Evolutionary conservation across 305 asterid genomes (phyloP).

Genomic region (Rubia tinctorum): DNA sequence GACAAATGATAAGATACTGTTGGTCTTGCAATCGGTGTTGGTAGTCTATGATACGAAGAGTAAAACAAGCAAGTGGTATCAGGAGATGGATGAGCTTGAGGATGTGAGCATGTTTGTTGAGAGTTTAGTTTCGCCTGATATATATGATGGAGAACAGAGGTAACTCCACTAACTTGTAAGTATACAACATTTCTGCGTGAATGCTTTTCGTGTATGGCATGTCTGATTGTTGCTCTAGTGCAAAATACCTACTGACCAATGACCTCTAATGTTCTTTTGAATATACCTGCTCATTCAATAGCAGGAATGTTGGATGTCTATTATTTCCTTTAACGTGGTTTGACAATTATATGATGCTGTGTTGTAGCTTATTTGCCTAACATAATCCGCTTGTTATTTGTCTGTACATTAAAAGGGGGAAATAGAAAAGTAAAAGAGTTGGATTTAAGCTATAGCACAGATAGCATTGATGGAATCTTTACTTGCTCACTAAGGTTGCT

Average conservation of each 20-base stretch:
- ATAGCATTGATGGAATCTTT: no score
- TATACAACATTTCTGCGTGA: background rate
- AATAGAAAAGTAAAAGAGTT: no score
- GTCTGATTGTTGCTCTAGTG: background rate
- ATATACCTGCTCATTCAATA: no score
- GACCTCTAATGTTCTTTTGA: background rate
- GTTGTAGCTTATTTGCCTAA: no score
- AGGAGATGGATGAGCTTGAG: conserved; percentile 12
- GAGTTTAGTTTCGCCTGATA: conserved; percentile 42
- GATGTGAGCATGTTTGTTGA: conserved; percentile 38
- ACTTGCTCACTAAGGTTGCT: no score
- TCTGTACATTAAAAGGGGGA: no score
- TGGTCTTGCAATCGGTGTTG: conserved; percentile 21
- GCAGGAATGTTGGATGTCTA: no score
- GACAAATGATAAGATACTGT: conserved; percentile 36
- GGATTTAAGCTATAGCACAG: no score
- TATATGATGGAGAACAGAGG: background rate
- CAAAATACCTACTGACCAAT: background rate
- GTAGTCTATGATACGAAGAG: conserved; percentile 35
- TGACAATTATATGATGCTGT: no score
- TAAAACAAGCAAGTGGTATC: conserved; percentile 23
- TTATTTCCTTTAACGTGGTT: no score
- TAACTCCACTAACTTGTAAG: background rate
- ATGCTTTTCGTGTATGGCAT: background rate
- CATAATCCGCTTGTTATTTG: no score